Evolutionary conservation across 2,329 filamentous ascomycete species (phyloP).

Genomic region (Exophiala sp.): DNA sequence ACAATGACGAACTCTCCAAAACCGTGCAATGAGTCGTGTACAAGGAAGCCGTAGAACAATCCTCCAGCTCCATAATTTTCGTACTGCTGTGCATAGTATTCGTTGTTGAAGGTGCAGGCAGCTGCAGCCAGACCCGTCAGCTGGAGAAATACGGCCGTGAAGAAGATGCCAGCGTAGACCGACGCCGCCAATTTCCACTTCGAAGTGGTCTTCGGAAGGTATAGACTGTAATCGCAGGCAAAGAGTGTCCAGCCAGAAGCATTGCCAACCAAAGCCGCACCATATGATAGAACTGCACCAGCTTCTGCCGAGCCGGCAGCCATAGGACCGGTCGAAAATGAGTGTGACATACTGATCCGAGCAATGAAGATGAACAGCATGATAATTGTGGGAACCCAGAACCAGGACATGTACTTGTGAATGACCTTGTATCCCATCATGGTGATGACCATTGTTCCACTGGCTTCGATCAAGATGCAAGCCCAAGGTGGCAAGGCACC

Average conservation of each 20-base stretch:
- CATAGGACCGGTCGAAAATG: slow-evolving; percentile 63
- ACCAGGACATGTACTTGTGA: slow-evolving; percentile 72
- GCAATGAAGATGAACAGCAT: slow-evolving; percentile 71
- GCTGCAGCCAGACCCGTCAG: slow-evolving; percentile 69
- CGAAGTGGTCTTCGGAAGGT: slow-evolving; percentile 59
- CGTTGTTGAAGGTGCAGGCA: slow-evolving; percentile 58
- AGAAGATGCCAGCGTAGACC: slow-evolving; percentile 65
- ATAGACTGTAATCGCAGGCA: slow-evolving; percentile 73
- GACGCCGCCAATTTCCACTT: slow-evolving; percentile 63
- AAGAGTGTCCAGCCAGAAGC: slow-evolving; percentile 71
- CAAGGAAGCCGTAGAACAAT: slow-evolving; percentile 62
- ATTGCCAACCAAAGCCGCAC: slow-evolving; percentile 64
- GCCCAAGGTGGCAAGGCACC: slow-evolving; percentile 62
- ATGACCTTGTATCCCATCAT: slow-evolving; percentile 73
- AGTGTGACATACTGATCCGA: slow-evolving; percentile 63
- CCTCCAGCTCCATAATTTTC: slow-evolving; percentile 59
- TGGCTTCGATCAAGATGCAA: slow-evolving; percentile 70
- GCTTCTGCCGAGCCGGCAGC: slow-evolving; percentile 57
- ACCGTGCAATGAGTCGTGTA: slow-evolving; percentile 55
- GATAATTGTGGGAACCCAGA: slow-evolving; percentile 69
- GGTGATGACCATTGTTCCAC: slow-evolving; percentile 66
- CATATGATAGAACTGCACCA: slow-evolving; percentile 62
- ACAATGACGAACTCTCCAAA: slow-evolving; percentile 72
- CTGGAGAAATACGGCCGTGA: slow-evolving; percentile 70
- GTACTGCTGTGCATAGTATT: slow-evolving; percentile 56